Percentiles rank a stretch among this genome's conserved stretches.
phyloP scores from a whole-genome alignment of 2,329 filamentous ascomycete species.

The Epichloe coenophiala region DNA sequence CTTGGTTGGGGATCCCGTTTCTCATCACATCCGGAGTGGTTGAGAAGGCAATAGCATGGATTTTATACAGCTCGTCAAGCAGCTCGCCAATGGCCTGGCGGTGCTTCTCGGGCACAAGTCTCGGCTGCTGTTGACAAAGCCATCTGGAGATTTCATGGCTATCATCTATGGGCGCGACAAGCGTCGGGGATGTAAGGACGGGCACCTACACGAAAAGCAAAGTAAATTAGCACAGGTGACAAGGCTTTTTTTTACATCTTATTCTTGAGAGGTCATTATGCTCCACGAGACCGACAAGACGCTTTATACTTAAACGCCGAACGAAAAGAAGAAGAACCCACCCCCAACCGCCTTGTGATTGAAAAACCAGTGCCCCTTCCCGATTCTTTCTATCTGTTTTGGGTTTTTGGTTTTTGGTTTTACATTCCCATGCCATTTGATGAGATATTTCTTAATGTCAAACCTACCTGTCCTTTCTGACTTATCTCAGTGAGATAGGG shows the following conservation, averaged over 20 bases:
- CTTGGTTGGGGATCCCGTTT: conserved; percentile 15
- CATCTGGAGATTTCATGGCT: conserved; percentile 16
- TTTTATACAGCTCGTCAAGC: conserved; percentile 14
- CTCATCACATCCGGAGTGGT: conserved; percentile 11
- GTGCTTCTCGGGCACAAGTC: conserved; percentile 14
- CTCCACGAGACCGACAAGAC: no score
- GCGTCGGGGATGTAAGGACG: conserved; percentile 12
- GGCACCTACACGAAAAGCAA: conserved; percentile 11
- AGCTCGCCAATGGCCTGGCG: conserved; percentile 11
- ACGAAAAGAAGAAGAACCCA: no score
- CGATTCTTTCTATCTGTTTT: no score
- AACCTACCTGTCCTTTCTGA: conserved; percentile 16
- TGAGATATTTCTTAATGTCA: no score
- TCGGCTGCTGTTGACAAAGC: conserved; percentile 16
- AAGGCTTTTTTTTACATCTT: background rate
- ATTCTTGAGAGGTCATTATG: no score
- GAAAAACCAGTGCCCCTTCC: no score
- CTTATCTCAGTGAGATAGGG: conserved; percentile 15
- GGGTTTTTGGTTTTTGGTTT: no score
- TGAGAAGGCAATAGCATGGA: conserved; percentile 14
- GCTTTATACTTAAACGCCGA: no score
- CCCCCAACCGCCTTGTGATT: no score
- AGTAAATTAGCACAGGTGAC: background rate
- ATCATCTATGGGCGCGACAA: conserved; percentile 12
- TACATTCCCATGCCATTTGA: no score